Percentiles rank a stretch among this genome's conserved stretches.
Evolutionary conservation across 306 rosid genomes (phyloP).

Genomic region (Glycine soja): DNA sequence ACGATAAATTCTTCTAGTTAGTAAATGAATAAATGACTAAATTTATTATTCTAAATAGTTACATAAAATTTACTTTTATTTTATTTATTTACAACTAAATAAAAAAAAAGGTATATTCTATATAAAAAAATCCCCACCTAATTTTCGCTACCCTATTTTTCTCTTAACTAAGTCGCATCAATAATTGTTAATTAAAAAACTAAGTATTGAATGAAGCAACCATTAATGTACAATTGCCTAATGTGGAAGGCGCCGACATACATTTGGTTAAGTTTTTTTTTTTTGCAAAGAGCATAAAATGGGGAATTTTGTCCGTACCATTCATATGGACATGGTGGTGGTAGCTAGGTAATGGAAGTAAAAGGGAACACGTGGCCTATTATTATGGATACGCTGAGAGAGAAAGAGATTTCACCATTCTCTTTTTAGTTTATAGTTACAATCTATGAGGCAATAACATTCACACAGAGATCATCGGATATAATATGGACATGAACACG

Average conservation of each 20-base stretch:
- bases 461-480: no score
- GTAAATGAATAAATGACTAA: no score
- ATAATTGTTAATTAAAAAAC: background rate
- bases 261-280: background rate
- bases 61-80: no score
- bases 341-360: background rate
- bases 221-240: background rate
- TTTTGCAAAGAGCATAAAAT: background rate
- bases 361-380: background rate
- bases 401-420: background rate
- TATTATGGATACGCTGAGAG: no score
- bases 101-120: no score
- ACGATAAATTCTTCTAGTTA: no score
- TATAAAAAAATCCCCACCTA: background rate
- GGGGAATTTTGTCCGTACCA: slow-evolving; percentile 2
- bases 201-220: background rate
- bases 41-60: no score
- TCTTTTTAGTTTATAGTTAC: no score
- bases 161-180: background rate
- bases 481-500: no score
- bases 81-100: no score
- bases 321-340: no score
- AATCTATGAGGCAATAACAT: no score
- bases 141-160: background rate
- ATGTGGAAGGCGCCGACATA: slow-evolving; percentile 4